phyloP scores from a whole-genome alignment of 1,284 basidiomycete species.

The Phylloporus sp. region DNA sequence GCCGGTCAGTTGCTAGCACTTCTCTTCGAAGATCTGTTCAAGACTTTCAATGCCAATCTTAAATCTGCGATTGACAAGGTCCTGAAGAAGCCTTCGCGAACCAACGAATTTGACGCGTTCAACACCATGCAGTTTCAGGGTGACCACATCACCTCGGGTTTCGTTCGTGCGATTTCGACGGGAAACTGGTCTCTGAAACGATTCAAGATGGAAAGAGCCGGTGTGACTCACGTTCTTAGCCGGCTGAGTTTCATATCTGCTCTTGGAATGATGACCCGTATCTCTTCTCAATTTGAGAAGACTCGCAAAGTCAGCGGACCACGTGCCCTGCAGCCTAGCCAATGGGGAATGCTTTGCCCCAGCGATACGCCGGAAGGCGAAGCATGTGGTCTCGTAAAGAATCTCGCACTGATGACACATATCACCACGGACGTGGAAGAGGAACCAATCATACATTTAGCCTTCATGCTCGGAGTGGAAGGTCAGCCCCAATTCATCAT shows the following conservation, averaged over 20 bases:
- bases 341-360: conserved; percentile 99
- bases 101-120: conserved; percentile 94
- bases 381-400: conserved; percentile 98
- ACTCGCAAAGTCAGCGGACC: conserved; percentile 99
- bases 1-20: conserved; percentile 96
- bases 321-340: conserved; percentile 95
- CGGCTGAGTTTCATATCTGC: conserved; percentile 97
- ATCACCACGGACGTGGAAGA: conserved; percentile 99
- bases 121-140: conserved; percentile 93
- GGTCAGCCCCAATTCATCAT: conserved; percentile 49
- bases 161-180: conserved; percentile 97
- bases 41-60: conserved; percentile 97
- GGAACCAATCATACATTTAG: conserved; percentile 88
- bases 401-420: conserved; percentile 98
- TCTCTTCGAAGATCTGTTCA: conserved; percentile 98
- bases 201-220: conserved; percentile 99
- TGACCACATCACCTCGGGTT: conserved; percentile 95
- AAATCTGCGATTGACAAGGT: conserved; percentile 98
- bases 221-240: conserved; percentile 97
- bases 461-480: conserved; percentile 96
- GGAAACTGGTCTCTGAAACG: conserved; percentile 99
- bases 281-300: conserved; percentile 99
- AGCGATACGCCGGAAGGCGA: conserved; percentile 99
- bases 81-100: conserved; percentile 95
- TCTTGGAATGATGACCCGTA: conserved; percentile 99